Percentiles rank a stretch among this genome's conserved stretches.
These are phyloP conservation scores for Alnus rubra DNA, from an alignment of 306 rosid genomes.

Conservation along the genomic window DNA sequence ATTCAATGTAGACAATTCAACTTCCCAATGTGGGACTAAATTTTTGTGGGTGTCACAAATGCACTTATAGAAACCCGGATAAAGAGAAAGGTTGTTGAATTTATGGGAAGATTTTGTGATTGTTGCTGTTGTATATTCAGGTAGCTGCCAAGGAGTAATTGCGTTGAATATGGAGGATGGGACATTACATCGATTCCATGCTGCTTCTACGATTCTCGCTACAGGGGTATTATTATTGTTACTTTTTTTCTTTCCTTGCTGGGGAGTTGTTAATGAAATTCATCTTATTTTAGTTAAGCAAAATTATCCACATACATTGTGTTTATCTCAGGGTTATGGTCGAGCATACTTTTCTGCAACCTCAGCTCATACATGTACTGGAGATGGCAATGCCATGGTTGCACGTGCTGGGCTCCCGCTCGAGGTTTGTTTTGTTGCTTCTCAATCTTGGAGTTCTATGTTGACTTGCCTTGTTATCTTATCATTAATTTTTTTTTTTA, in stretches of 20 bases:
- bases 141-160: constrained; percentile 91
- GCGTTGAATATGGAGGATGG: constrained; percentile 93
- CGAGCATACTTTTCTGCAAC: constrained; percentile 92
- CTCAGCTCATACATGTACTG: constrained; percentile 97
- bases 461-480: constrained; percentile 15
- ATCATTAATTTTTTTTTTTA: not conserved
- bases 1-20: too few species aligned
- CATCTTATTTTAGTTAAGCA: constrained; percentile 5
- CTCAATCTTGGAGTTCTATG: constrained; percentile 18
- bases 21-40: too few species aligned
- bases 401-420: constrained; percentile 94
- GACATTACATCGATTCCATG: constrained; percentile 85
- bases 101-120: constrained; percentile 3
- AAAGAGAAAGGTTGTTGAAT: not conserved
- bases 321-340: constrained; percentile 78
- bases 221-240: constrained; percentile 65
- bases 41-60: too few species aligned
- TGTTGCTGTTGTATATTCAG: constrained; percentile 45
- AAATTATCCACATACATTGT: constrained; percentile 9
- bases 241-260: not conserved
- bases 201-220: constrained; percentile 86
- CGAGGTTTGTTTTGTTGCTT: constrained; percentile 53
- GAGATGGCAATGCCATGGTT: constrained; percentile 97
- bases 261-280: constrained; percentile 18
- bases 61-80: not conserved